A percentile compares a stretch with the other conserved stretches of the same genome.
These are phyloP conservation scores for Penicillium polonicum DNA, from an alignment of 2,329 filamentous ascomycete species.

Conservation along the genomic window DNA sequence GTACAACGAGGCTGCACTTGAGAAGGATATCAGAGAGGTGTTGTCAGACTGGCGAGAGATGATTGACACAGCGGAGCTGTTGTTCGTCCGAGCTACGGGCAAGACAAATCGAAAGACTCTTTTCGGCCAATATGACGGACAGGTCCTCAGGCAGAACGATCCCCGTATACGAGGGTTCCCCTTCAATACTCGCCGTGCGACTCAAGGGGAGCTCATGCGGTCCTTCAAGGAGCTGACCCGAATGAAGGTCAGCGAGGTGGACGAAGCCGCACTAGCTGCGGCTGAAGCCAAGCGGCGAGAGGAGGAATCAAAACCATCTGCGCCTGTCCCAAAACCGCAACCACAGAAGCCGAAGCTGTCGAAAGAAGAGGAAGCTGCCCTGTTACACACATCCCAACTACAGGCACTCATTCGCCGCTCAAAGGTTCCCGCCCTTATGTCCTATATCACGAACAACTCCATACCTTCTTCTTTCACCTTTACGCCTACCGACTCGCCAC, in stretches of 20 bases:
- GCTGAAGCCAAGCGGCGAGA: conserved; percentile 50
- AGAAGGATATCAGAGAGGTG: conserved; percentile 80
- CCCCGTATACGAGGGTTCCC: conserved; percentile 81
- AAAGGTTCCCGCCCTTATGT: conserved; percentile 80
- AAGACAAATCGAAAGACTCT: conserved; percentile 81
- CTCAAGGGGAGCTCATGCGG: conserved; percentile 90
- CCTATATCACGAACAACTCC: conserved; percentile 76
- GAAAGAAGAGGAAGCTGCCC: conserved; percentile 78
- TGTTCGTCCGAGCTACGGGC: conserved; percentile 89
- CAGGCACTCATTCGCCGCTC: conserved; percentile 85
- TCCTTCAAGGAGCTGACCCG: conserved; percentile 91
- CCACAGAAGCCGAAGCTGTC: conserved; percentile 60
- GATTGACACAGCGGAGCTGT: conserved; percentile 77
- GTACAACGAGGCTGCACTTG: conserved; percentile 89
- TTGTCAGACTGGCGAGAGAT: conserved; percentile 80
- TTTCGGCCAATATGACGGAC: conserved; percentile 87
- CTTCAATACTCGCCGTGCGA: conserved; percentile 87
- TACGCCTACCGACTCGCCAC: conserved; percentile 62
- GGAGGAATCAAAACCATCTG: conserved; percentile 34
- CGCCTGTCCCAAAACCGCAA: conserved; percentile 35
- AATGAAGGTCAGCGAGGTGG: conserved; percentile 77
- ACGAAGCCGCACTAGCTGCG: conserved; percentile 62
- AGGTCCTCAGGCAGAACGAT: conserved; percentile 78
- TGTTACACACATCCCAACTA: conserved; percentile 83
- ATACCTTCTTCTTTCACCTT: conserved; percentile 73